Evolutionary conservation across 139 green algal species (phyloP), one percentile per base, ranked within the genome.

Genomic region (Deuterostichococcus epilithicus): DNA sequence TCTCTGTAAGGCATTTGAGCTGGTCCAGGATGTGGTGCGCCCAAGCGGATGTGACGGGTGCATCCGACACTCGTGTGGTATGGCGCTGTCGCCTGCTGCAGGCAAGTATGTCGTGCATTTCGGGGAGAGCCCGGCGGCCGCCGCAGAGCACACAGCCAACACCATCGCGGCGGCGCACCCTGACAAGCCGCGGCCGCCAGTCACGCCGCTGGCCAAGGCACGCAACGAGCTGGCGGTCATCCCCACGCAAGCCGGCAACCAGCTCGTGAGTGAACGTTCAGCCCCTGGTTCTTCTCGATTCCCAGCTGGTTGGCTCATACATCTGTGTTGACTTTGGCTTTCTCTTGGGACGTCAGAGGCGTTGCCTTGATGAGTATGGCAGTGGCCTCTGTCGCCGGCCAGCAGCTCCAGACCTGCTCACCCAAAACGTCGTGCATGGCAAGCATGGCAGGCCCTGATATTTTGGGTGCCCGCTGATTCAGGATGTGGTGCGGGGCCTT

Each of bases 51-150:
- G 34, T 70, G 52, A 4, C n/a, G 42, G 15, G n/a, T n/a, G n/a
- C n/a, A n/a, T n/a, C n/a, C n/a, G n/a, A n/a, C n/a, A n/a, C n/a
- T n/a, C n/a, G n/a, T n/a, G 37, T 82, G 83, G 79, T 4, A 80
- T 74, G 74, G 83, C 87, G 83, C 75, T 90, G 25, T 89, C 89
- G 69, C 88, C 86, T 3, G 87, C 90, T 45, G 88, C 87, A 10
- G 91, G 92, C 63, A 93, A 94, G 83, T 97, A 97, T 70, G 88
- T 91, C 23, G 88, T 97, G 22, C 92, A 97, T 77, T 97, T 97
- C 80, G 92, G 92, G 0, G 67, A 78, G 37, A 75, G 38, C 32
- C 73, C 88, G 4, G 26, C 78, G 20, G 37, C 86, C 39, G 88
- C 88, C 6, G 88, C 88, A 8, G 69, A 82, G 34, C 60, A 91